These are phyloP conservation scores for Ganoderma lingzhi DNA, from an alignment of 1,284 basidiomycete species.

Conservation along the genomic window DNA sequence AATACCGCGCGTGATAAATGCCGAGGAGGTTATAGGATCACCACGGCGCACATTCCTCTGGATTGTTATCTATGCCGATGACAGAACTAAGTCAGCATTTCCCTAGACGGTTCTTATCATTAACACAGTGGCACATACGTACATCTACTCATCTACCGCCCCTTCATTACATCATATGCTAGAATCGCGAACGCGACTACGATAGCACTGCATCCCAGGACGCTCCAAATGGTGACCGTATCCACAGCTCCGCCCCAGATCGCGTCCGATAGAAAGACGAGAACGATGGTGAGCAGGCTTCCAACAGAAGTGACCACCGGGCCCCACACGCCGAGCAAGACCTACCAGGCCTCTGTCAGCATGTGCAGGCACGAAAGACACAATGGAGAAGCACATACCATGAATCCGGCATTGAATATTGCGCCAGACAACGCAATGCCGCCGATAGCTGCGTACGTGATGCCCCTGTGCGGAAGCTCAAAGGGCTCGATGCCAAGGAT, in stretches of 20 bases:
- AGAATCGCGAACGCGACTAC: conserved; percentile 78
- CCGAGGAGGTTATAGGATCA: neutral
- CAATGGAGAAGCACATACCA: conserved; percentile 55
- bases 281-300: conserved; percentile 83
- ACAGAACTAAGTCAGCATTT: neutral
- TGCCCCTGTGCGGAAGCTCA: conserved; percentile 57
- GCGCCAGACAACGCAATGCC: conserved; percentile 74
- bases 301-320: conserved; percentile 87
- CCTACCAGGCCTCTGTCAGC: conserved; percentile 49
- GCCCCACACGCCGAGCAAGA: conserved; percentile 83
- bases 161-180: conserved; percentile 68
- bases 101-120: neutral
- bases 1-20: neutral
- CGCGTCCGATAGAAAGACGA: conserved; percentile 79
- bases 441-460: conserved; percentile 56
- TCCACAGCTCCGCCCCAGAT: conserved; percentile 65
- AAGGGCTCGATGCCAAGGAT: conserved; percentile 66
- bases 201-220: conserved; percentile 75
- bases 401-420: conserved; percentile 79
- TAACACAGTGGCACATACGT: conserved; percentile 8
- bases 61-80: neutral
- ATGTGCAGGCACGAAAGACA: conserved; percentile 15
- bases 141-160: conserved; percentile 23
- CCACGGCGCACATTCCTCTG: neutral
- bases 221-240: conserved; percentile 66